A percentile compares a stretch with the other conserved stretches of the same genome.
These are phyloP conservation scores for Ophiostoma pallidulum DNA, from an alignment of 2,329 filamentous ascomycete genomes.

Conservation along the genomic window DNA sequence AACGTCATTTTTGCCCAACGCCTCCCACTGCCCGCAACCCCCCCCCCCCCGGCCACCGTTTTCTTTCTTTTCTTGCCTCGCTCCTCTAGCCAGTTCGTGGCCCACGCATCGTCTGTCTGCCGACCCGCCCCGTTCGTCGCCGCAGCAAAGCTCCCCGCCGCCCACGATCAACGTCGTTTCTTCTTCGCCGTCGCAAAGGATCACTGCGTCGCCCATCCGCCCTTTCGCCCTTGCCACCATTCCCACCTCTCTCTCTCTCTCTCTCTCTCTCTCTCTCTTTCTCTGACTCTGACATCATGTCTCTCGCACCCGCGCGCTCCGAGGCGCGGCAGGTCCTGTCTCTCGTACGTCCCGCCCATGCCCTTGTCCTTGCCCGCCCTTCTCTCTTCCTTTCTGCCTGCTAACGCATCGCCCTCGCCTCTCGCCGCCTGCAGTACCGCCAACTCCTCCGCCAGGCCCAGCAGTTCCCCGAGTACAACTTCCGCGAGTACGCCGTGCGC, in stretches of 20 bases:
- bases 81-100: too few relatives aligned
- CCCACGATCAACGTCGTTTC: too few relatives aligned
- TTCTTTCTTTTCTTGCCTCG: too few relatives aligned
- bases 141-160: too few relatives aligned
- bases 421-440: slow-evolving; percentile 58
- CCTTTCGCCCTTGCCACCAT: too few relatives aligned
- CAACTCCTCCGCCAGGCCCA: slow-evolving; percentile 77
- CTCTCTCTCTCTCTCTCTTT: background rate
- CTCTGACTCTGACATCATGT: background rate
- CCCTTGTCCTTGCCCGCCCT: slow-evolving; percentile 13
- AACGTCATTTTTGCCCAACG: too few relatives aligned
- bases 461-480: slow-evolving; percentile 93
- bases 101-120: too few relatives aligned
- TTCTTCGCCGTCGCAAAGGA: too few relatives aligned
- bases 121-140: too few relatives aligned
- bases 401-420: background rate
- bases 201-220: too few relatives aligned
- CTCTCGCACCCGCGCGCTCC: slow-evolving; percentile 6
- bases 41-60: too few relatives aligned
- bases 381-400: background rate
- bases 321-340: slow-evolving; percentile 47
- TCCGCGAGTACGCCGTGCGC: slow-evolving; percentile 90
- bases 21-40: too few relatives aligned
- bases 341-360: slow-evolving; percentile 31
- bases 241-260: background rate